Base-by-base conservation (phyloP, 768 basidiomycete species). In the Mycena leptocephala region DNA sequence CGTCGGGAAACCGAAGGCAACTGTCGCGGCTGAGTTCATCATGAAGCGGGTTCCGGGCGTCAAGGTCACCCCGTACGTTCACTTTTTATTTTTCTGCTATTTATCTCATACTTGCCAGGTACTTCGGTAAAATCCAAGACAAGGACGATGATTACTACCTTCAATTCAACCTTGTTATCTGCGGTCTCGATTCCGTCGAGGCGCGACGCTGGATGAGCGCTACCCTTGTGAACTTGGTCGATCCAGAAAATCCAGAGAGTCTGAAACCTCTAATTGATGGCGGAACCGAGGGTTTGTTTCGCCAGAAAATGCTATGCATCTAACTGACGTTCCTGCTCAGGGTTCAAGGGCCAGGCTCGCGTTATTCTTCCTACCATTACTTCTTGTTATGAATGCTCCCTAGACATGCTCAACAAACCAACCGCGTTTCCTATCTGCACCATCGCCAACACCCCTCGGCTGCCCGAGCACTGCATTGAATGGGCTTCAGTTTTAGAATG, bases 401-500 rank as follows among this genome's bases (percentile, higher is more conserved):
- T 99, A 61, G 97, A 99, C 82, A 99, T 99, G 96, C 91, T 99
- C 66, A 99, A 98, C 85, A 99, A 99, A 77, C 97, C 94, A 1
- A 98, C 97, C 48, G 95, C 94, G 16, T 99, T 97, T 84, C 98
- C 98, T 2, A 99, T 99, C 70, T 99, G 98, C 83, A 99, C 98
- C 8, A 99, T 99, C 79, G 98, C 98, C 72, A 99, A 99, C 82
- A 99, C 98, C 0, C 98, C 98, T 32, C 95, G 98, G 71, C 89
- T 99, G 28, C 98, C 98, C 1, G 98, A 99, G 81, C 98, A 99
- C 81, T 99, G 98, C 82, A 99, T 99, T 80, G 98, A 99, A 85
- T 99, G 98, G 98, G 98, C 98, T 0, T 97, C 96, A 48, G 98
- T 99, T 14, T 89, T 99, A 26, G 97, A 99, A 84, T 99, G 98